Conservation (phyloP, 2,329 filamentous ascomycete genomes). For the Rhinocladiella similis region DNA sequence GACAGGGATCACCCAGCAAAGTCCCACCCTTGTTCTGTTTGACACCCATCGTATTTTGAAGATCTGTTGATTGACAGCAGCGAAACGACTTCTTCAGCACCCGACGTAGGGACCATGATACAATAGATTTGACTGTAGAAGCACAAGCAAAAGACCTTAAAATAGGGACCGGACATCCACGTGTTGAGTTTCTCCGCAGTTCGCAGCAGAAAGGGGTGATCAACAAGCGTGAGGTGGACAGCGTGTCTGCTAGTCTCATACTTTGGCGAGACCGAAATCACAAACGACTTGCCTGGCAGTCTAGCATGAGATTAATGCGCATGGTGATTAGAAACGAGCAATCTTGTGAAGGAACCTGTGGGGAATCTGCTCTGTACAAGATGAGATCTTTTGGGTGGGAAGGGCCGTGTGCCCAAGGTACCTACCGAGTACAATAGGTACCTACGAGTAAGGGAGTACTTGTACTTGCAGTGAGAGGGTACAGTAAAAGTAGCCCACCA, state of each 20-base stretch:
- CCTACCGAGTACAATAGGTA: no score
- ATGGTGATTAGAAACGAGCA: no score
- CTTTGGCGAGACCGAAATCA: not conserved
- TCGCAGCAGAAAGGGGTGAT: slow-evolving; percentile 1
- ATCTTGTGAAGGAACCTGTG: no score
- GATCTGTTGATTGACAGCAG: not conserved
- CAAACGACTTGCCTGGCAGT: not conserved
- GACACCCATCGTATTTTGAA: not conserved
- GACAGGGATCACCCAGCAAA: not conserved
- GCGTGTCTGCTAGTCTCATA: not conserved
- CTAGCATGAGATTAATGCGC: no score
- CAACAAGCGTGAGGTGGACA: not conserved
- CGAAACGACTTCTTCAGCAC: not conserved
- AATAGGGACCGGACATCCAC: not conserved
- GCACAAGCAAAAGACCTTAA: not conserved
- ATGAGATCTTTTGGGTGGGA: no score
- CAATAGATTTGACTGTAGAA: not conserved
- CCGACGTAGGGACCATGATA: not conserved
- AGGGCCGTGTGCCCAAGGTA: no score
- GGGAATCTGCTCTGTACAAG: no score
- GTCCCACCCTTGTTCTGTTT: not conserved
- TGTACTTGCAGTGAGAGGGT: no score
- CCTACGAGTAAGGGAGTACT: no score
- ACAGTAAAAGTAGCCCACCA: no score
- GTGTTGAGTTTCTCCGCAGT: not conserved